Conservation (phyloP, 768 basidiomycete species). For the Auriscalpium vulgare region DNA sequence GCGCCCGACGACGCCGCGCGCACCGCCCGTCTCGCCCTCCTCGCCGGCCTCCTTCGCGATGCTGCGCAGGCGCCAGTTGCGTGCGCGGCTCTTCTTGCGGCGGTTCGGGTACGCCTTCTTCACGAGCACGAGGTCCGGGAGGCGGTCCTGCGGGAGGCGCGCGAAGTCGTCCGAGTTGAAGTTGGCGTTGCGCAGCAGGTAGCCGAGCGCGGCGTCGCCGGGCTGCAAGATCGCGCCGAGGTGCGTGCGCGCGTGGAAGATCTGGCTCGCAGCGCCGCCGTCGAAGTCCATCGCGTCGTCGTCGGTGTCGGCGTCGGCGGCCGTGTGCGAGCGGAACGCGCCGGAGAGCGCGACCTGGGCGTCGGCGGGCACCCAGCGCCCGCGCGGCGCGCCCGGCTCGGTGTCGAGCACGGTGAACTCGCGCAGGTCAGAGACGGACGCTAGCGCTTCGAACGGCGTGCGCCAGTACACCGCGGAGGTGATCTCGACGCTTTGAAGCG, state of each 20-base stretch:
- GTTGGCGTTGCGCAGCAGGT: constrained; percentile 81
- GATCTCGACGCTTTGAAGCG: constrained; percentile 79
- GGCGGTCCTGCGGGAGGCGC: constrained; percentile 48
- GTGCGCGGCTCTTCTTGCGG: constrained; percentile 79
- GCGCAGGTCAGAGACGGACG: constrained; percentile 74
- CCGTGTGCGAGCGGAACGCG: constrained; percentile 55
- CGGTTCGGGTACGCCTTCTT: constrained; percentile 94
- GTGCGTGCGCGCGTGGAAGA: constrained; percentile 94
- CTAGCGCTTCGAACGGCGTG: constrained; percentile 79
- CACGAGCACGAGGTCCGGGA: constrained; percentile 90
- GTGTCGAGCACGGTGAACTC: constrained; percentile 95
- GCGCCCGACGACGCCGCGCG: constrained; percentile 81
- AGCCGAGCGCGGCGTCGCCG: constrained; percentile 89
- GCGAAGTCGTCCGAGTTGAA: constrained; percentile 90
- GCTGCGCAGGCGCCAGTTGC: constrained; percentile 84
- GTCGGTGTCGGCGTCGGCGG: constrained; percentile 24
- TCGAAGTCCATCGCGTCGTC: constrained; percentile 56
- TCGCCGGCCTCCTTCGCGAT: constrained; percentile 91
- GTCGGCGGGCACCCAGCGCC: constrained; percentile 78
- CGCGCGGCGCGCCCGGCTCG: constrained; percentile 64
- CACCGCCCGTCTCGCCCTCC: constrained; percentile 69
- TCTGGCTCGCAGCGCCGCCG: constrained; percentile 57
- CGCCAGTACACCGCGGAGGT: constrained; percentile 82
- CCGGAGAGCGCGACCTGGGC: constrained; percentile 86
- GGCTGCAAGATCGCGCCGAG: constrained; percentile 91